These are phyloP conservation scores for Globisporangium cystogenes DNA, from an alignment of 352 stramenopile species.

Conservation along the genomic window DNA sequence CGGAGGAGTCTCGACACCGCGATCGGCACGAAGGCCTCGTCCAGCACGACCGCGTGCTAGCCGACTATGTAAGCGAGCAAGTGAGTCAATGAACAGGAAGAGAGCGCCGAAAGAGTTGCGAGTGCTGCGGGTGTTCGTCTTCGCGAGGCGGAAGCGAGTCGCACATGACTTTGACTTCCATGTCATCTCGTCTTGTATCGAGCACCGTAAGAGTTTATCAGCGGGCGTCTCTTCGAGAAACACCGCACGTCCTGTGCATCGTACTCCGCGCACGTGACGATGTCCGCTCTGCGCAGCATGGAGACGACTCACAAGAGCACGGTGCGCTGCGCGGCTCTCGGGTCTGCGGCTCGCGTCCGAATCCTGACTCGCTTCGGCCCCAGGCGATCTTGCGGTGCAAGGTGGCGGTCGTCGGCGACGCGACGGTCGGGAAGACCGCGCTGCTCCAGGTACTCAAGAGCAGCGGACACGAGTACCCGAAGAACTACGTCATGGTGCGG, in stretches of 20 bases:
- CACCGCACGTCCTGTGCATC: not conserved
- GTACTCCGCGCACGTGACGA: slow-evolving; percentile 9
- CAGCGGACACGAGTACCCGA: slow-evolving; percentile 89
- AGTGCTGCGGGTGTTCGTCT: too few relatives aligned
- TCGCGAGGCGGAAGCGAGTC: too few relatives aligned
- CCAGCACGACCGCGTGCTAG: not conserved
- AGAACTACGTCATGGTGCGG: slow-evolving; percentile 93
- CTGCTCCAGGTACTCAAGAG: slow-evolving; percentile 90
- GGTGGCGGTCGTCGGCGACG: slow-evolving; percentile 88
- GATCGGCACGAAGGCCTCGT: not conserved
- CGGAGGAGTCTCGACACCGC: not conserved
- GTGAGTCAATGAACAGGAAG: not conserved
- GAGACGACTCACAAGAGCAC: slow-evolving; percentile 88
- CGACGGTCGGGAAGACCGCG: slow-evolving; percentile 88
- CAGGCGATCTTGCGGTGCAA: slow-evolving; percentile 89
- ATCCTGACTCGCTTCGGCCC: not conserved
- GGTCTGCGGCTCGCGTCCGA: not conserved
- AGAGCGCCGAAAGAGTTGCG: too few relatives aligned
- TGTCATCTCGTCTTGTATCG: too few relatives aligned
- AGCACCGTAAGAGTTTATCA: too few relatives aligned
- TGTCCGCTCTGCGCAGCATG: slow-evolving; percentile 88
- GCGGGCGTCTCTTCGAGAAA: not conserved
- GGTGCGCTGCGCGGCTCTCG: slow-evolving; percentile 16
- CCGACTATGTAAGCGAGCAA: not conserved
- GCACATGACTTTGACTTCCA: too few relatives aligned